Conservation (phyloP, 352 stramenopile genomes). For the Globisporangium paroecandrum region DNA sequence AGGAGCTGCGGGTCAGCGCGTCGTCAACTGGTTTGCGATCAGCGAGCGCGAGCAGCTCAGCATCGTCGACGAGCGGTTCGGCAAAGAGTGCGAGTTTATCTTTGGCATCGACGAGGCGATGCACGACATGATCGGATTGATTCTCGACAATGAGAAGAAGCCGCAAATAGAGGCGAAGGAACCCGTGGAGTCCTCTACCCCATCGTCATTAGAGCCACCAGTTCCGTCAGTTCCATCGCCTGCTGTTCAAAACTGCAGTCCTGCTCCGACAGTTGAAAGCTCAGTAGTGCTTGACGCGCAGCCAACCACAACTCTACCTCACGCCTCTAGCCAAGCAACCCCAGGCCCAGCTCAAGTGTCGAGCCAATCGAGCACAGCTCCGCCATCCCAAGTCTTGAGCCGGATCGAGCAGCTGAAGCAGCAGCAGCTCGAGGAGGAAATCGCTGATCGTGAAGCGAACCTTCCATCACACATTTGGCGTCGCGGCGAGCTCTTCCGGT, state of each 20-base stretch:
- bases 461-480: neutral
- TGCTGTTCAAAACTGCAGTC: neutral
- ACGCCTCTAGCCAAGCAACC: too few species aligned
- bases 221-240: neutral
- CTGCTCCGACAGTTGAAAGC: neutral
- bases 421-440: neutral
- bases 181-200: neutral
- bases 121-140: neutral
- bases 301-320: neutral
- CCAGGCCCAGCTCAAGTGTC: neutral
- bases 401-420: neutral
- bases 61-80: neutral
- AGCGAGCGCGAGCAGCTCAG: slow-evolving; percentile 5
- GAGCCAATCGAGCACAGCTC: neutral
- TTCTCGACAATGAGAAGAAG: neutral
- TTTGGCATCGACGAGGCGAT: slow-evolving; percentile 1
- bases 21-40: slow-evolving; percentile 3
- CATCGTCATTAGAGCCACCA: neutral
- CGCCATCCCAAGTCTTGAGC: neutral
- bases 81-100: neutral
- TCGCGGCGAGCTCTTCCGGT: neutral
- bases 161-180: neutral
- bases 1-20: neutral
- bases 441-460: neutral
- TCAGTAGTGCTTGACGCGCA: neutral